phyloP scores from a whole-genome alignment of 352 stramenopile genomes.

The Globisporangium heterothallicum region DNA sequence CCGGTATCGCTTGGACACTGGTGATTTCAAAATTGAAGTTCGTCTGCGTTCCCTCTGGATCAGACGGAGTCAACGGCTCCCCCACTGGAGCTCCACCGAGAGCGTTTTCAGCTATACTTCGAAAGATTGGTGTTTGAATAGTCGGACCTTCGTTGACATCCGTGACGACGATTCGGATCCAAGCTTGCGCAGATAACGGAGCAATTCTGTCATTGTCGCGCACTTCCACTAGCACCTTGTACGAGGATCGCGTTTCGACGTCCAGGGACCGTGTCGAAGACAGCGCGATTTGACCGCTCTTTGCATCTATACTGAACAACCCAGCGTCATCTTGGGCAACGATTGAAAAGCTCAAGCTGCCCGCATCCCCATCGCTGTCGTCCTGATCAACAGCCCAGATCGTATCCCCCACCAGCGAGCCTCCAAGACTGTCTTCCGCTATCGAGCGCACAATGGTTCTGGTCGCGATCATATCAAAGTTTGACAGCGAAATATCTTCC shows the following conservation, averaged over 20 bases:
- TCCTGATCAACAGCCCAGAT: conserved; percentile 10
- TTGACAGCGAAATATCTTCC: conserved; percentile 1
- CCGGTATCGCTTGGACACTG: background rate
- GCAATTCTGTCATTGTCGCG: background rate
- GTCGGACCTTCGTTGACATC: conserved; percentile 7
- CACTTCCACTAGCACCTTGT: conserved; percentile 9
- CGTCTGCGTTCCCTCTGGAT: conserved; percentile 1
- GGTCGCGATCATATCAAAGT: background rate
- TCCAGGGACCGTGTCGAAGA: conserved; percentile 2
- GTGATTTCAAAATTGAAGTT: conserved; percentile 8
- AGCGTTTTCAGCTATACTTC: conserved; percentile 6
- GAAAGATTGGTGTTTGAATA: conserved; percentile 2
- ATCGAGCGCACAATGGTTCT: background rate
- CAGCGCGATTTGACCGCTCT: conserved; percentile 1
- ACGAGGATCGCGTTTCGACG: conserved; percentile 2
- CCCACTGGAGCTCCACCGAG: background rate
- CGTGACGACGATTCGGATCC: conserved; percentile 3
- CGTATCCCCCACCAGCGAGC: background rate
- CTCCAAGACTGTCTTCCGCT: background rate
- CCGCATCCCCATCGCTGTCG: background rate
- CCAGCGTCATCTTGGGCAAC: background rate
- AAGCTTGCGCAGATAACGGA: conserved; percentile 1
- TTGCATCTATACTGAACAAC: conserved; percentile 3
- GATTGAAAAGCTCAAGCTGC: background rate
- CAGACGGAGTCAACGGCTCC: background rate